A percentile compares a stretch with the other conserved stretches of the same genome.
Evolutionary conservation across 768 basidiomycete species (phyloP).

Genomic region (Tylopilus sp.): DNA sequence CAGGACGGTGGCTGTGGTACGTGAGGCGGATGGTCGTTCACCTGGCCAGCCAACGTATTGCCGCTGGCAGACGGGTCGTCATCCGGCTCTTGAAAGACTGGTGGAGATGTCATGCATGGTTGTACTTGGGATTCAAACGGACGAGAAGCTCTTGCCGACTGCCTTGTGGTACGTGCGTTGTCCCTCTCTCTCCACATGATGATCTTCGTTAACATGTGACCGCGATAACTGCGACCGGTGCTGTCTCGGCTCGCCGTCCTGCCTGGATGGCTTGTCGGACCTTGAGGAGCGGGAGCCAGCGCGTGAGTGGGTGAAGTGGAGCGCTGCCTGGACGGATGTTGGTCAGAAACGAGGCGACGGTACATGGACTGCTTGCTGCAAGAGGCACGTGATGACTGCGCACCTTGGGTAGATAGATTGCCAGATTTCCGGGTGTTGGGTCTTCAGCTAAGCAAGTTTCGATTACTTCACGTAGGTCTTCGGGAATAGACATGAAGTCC

Average conservation of each 20-base stretch:
- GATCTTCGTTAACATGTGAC: constrained; percentile 37
- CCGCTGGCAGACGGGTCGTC: constrained; percentile 23
- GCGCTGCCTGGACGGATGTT: constrained; percentile 37
- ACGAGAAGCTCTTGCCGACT: constrained; percentile 37
- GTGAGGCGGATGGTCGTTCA: constrained; percentile 14
- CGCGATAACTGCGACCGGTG: constrained; percentile 47
- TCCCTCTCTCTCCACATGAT: constrained; percentile 37
- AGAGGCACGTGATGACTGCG: constrained; percentile 89
- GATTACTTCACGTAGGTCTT: constrained; percentile 83
- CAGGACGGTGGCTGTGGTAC: constrained; percentile 15
- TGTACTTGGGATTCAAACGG: constrained; percentile 31
- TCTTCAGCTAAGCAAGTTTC: constrained; percentile 92
- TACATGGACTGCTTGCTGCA: constrained; percentile 91
- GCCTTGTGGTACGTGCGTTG: constrained; percentile 33
- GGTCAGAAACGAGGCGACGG: constrained; percentile 67
- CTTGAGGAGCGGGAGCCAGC: constrained; percentile 59
- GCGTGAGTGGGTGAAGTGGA: constrained; percentile 50
- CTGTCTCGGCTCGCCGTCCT: constrained; percentile 44
- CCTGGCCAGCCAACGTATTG: neutral
- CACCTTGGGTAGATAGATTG: constrained; percentile 86
- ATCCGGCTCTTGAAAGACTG: constrained; percentile 31
- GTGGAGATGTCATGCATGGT: constrained; percentile 28
- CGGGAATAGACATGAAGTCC: constrained; percentile 83
- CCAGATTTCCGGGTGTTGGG: constrained; percentile 79
- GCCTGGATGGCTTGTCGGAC: constrained; percentile 35